Evolutionary conservation across 768 basidiomycete genomes (phyloP).

Genomic region (Hysterangium stoloniferum): DNA sequence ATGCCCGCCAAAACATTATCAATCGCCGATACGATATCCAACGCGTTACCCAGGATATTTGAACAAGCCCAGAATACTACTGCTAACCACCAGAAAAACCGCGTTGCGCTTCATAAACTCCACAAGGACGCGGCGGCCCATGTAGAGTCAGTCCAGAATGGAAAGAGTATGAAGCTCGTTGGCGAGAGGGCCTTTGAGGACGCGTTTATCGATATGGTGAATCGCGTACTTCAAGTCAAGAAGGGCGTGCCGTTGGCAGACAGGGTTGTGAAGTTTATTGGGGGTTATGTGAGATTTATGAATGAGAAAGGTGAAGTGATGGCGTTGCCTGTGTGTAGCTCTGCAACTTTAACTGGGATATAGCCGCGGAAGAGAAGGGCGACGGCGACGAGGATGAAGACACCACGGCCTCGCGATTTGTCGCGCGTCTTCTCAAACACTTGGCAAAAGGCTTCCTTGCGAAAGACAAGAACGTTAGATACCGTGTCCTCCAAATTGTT

Average conservation of each 20-base stretch:
- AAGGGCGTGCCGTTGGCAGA: conserved; percentile 76
- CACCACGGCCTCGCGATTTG: conserved; percentile 61
- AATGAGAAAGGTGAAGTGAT: conserved; percentile 60
- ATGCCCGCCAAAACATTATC: conserved; percentile 10
- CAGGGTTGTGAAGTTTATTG: conserved; percentile 73
- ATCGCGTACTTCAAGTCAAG: conserved; percentile 60
- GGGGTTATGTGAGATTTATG: conserved; percentile 65
- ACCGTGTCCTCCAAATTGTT: conserved; percentile 67
- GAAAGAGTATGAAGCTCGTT: conserved; percentile 43
- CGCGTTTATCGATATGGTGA: conserved; percentile 50
- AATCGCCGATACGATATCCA: conserved; percentile 14
- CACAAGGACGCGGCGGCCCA: conserved; percentile 55
- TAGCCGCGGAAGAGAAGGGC: conserved; percentile 31
- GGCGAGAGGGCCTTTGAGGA: conserved; percentile 78
- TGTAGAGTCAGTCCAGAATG: conserved; percentile 42
- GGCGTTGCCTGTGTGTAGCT: neutral
- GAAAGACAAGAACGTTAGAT: conserved; percentile 84
- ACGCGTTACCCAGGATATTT: conserved; percentile 56
- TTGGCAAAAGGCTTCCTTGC: conserved; percentile 72
- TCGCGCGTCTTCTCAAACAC: conserved; percentile 57
- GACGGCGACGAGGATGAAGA: conserved; percentile 47
- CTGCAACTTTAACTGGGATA: neutral
- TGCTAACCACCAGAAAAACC: conserved; percentile 87
- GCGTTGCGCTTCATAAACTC: conserved; percentile 73
- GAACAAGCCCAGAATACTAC: conserved; percentile 66